Evolutionary conservation across 805 yeast genomes (phyloP).

Genomic region (Schwanniomyces occidentalis): DNA sequence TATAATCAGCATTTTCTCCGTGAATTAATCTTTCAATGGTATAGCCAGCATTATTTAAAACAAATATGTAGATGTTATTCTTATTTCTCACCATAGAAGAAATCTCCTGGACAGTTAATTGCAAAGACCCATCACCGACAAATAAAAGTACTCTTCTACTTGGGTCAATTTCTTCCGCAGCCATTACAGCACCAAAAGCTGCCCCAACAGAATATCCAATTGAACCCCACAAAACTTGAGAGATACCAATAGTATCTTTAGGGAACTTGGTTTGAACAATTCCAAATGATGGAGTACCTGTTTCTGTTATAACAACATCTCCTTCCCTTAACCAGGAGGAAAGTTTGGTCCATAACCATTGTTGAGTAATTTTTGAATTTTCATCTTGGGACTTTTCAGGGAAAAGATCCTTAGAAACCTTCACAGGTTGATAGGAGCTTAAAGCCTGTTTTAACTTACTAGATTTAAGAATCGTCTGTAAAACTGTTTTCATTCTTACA

Average conservation of each 20-base stretch:
- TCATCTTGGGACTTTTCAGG: constrained; percentile 7
- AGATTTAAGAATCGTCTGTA: constrained; percentile 10
- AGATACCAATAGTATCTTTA: constrained; percentile 29
- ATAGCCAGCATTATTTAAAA: constrained; percentile 41
- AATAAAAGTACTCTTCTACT: constrained; percentile 36
- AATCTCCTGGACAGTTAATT: constrained; percentile 42
- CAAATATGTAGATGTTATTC: constrained; percentile 37
- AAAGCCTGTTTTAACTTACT: constrained; percentile 8
- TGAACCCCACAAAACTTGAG: constrained; percentile 38
- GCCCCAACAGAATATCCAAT: constrained; percentile 39
- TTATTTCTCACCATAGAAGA: constrained; percentile 38
- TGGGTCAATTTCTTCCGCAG: constrained; percentile 34
- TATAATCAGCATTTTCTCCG: constrained; percentile 36
- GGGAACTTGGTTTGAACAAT: constrained; percentile 33
- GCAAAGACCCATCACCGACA: constrained; percentile 46
- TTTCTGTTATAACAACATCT: constrained; percentile 34
- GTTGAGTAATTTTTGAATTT: constrained; percentile 21
- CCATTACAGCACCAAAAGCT: constrained; percentile 33
- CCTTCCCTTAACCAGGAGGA: constrained; percentile 29
- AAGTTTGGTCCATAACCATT: constrained; percentile 31
- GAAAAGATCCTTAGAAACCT: constrained; percentile 15
- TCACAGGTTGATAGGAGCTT: constrained; percentile 12
- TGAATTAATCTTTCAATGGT: constrained; percentile 42
- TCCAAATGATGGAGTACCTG: constrained; percentile 39
- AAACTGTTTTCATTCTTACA: constrained; percentile 19